Base-by-base conservation (phyloP, 306 rosid species). In the Corylus heterophylla region DNA sequence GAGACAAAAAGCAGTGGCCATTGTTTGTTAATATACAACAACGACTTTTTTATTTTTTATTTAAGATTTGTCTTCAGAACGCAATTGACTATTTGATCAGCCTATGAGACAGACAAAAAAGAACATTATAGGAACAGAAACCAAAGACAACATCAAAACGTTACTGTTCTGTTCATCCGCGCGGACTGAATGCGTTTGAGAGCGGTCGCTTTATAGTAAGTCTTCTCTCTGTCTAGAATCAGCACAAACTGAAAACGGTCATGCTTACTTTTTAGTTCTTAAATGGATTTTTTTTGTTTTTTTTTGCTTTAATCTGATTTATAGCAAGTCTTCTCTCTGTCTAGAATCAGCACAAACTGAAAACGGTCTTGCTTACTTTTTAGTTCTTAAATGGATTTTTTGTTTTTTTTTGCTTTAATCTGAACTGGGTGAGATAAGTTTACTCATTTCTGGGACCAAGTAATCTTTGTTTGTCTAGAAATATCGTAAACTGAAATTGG, bases 1-100 rank as follows among this genome's bases (percentile, higher is more conserved):
- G 27, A 76, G 84, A 83, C 85, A 84, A 82, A 79, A 39, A 52
- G 62, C 74, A 68, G 66, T 82, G 89, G 78, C 74, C 81, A 48
- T 4, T 44, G 69, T 80, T 64, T 82, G 56, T 75, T 48, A 44
- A 37, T 76, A 42, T 10, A 59, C 54, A 69, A 59, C 25, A n/a
- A 62, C 50, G 49, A 14, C 7, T 4, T 83, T 51, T 20, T 12
- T 18, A 22, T 51, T 39, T 42, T 1, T 27, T 50, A 27, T 62
- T 71, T 55, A 27, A 69, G 77, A 64, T 83, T 82, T 81, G 31
- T 86, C 63, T 42, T 85, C 77, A 1, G 66, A 8, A 9, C 66
- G 5, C 67, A 76, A 48, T 64, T 20, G 66, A 13, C 54, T 78
- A 68, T 71, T 85, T 81, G 70, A 75, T 81, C 68, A 71, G 73